Percentiles rank a stretch among this genome's conserved stretches.
Evolutionary conservation across 2,329 filamentous ascomycete genomes (phyloP).

Genomic region (Ceratocystis huliohia): DNA sequence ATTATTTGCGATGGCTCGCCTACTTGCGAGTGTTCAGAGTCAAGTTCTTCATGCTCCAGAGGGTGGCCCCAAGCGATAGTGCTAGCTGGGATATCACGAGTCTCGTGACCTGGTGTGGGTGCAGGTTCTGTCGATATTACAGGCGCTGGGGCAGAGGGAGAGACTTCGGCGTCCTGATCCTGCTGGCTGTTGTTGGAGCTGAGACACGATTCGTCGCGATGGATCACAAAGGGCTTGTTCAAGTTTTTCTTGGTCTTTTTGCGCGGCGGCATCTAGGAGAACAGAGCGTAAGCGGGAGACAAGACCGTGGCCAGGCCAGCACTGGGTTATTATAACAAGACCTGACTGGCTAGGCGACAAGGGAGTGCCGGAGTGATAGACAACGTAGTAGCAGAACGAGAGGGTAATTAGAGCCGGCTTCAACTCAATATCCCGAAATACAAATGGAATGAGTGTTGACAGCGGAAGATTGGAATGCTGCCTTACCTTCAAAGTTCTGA

Average conservation of each 20-base stretch:
- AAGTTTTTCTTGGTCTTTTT: constrained; percentile 16
- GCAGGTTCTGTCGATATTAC: too few relatives aligned
- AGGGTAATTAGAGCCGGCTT: background rate
- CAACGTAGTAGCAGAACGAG: background rate
- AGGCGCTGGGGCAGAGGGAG: background rate
- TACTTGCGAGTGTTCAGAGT: constrained; percentile 7
- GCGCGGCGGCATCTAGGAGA: constrained; percentile 19
- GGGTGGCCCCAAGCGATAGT: background rate
- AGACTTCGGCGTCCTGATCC: background rate
- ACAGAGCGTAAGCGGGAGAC: constrained; percentile 6
- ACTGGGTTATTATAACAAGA: background rate
- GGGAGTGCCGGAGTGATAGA: background rate
- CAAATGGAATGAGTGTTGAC: constrained; percentile 4
- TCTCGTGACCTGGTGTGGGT: constrained; percentile 3
- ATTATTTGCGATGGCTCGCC: constrained; percentile 12
- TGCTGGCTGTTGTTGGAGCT: constrained; percentile 20
- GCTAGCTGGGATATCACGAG: background rate
- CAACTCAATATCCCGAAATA: background rate
- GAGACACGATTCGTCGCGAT: constrained; percentile 20
- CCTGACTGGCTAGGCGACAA: background rate
- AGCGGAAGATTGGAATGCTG: constrained; percentile 7
- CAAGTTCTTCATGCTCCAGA: constrained; percentile 11
- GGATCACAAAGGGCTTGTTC: constrained; percentile 18
- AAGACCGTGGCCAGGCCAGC: background rate
- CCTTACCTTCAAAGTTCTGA: background rate